Evolutionary conservation across 306 rosid species (phyloP), one percentile per base, ranked within the genome.

Genomic region (Glycine tomentella): DNA sequence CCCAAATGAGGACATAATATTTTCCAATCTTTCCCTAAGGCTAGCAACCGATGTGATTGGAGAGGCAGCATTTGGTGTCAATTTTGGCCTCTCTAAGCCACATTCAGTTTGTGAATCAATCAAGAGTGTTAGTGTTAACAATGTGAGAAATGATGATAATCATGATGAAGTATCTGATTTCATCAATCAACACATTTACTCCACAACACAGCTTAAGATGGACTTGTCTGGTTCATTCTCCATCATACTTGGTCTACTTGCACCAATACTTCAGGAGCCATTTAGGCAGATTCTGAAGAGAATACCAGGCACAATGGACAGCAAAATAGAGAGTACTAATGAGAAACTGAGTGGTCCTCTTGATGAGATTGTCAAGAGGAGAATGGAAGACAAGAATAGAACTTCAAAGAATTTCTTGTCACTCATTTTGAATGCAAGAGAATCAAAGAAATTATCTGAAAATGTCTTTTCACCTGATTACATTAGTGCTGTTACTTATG

Each of bases 21-120:
- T 95, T 83, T 95, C 99, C 11, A 85, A 88, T 77, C 83, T 95
- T 71, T 89, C 98, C 53, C 92, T 95, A 73, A 84, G 85, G 70
- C 80, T 93, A 76, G 95, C 98, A 55, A 89, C 98, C 11, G 99
- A 95, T 76, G 83, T 91, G 0, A 93, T 95, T 6, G 99, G 97
- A 51, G 88, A 92, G n/a, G 96, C 98, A 17, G 99, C 99, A 46
- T 95, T 95, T 74, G 99, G 99, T 31, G 99, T 95, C 84, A 85
- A 89, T 80, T 95, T 95, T 78, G 84, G 97, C 75, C 91, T 95
- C 72, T 91, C 98, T 11, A 81, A 83, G 14, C 86, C 93, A 16
- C 86, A 84, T 34, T 81, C 89, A 52, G 53, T 55, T 17, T 59
- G 72, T 72, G 83, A 88, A 56, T 84, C 87, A 68, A 86, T 74